phyloP scores from a whole-genome alignment of 192 early-diverging fungal genomes.

The Spizellomyces sp. region DNA sequence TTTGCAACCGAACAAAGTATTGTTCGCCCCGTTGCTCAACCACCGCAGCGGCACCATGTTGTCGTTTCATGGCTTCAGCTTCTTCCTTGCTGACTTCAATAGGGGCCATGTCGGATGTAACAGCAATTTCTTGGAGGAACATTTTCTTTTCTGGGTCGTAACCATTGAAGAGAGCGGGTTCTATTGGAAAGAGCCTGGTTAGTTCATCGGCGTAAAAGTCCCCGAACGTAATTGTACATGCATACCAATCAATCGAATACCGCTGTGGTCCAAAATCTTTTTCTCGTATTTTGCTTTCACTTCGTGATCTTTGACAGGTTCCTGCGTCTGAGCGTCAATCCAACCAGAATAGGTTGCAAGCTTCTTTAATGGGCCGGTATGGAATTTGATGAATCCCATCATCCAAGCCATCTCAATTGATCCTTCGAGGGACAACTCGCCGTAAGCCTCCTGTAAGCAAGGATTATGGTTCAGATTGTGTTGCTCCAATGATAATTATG shows the following conservation, averaged over 20 bases:
- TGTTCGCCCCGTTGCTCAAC: conserved; percentile 70
- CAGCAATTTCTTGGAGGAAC: conserved; percentile 86
- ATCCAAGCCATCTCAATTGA: conserved; percentile 98
- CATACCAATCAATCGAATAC: conserved; percentile 77
- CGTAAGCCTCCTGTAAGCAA: conserved; percentile 63
- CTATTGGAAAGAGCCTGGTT: conserved; percentile 27
- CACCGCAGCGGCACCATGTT: conserved; percentile 80
- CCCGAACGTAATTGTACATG: conserved; percentile 22
- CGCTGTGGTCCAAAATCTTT: conserved; percentile 86
- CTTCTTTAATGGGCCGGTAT: conserved; percentile 81
- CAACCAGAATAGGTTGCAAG: conserved; percentile 81
- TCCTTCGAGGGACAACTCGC: conserved; percentile 86
- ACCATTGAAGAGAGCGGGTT: conserved; percentile 81
- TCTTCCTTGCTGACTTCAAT: conserved; percentile 88
- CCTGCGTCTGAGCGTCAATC: conserved; percentile 83
- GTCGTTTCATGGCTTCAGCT: conserved; percentile 77
- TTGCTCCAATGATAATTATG: background rate
- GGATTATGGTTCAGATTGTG: background rate
- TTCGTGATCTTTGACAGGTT: conserved; percentile 84
- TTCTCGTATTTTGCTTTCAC: conserved; percentile 90
- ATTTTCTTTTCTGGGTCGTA: conserved; percentile 84
- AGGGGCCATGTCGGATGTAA: conserved; percentile 84
- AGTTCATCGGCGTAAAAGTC: background rate
- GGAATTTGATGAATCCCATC: conserved; percentile 92
- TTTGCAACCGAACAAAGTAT: conserved; percentile 79